Percentiles rank a stretch among this genome's conserved stretches.
phyloP scores from a whole-genome alignment of 2,329 filamentous ascomycete species.

The Cytospora piceicola region DNA sequence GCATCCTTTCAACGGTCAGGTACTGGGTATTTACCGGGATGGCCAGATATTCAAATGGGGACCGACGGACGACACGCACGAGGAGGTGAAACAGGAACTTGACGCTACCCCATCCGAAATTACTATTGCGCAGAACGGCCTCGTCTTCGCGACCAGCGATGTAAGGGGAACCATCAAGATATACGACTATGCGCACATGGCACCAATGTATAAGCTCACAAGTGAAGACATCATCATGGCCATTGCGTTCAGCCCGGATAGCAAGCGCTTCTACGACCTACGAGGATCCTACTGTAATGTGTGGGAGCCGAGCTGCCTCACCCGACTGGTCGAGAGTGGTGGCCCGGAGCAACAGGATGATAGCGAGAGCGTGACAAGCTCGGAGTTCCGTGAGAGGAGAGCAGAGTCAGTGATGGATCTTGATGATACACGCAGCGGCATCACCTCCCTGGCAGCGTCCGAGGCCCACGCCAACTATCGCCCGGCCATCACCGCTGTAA shows the following conservation, averaged over 20 bases:
- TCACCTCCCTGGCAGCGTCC: conserved; percentile 25
- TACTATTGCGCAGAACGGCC: conserved; percentile 29
- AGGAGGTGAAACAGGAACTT: conserved; percentile 31
- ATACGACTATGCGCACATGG: conserved; percentile 32
- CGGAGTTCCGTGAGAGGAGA: conserved; percentile 8
- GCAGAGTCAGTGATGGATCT: conserved; percentile 11
- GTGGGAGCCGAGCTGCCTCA: conserved; percentile 35
- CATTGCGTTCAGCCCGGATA: conserved; percentile 32
- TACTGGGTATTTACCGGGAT: conserved; percentile 34
- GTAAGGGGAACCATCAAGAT: conserved; percentile 32
- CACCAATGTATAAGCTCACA: conserved; percentile 32
- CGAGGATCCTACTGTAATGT: conserved; percentile 33
- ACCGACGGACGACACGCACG: conserved; percentile 31
- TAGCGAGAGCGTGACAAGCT: conserved; percentile 14
- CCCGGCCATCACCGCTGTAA: conserved; percentile 25
- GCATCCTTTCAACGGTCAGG: conserved; percentile 32
- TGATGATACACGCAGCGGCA: conserved; percentile 14
- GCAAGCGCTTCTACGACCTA: conserved; percentile 33
- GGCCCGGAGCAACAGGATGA: neutral
- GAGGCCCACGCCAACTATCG: conserved; percentile 28
- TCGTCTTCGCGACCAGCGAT: conserved; percentile 32
- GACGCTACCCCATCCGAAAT: conserved; percentile 19
- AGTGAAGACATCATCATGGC: conserved; percentile 29
- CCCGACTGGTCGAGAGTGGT: conserved; percentile 26
- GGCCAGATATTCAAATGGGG: conserved; percentile 37